phyloP scores from a whole-genome alignment of 2,329 filamentous ascomycete genomes.

The Hymenoscyphus scutula region DNA sequence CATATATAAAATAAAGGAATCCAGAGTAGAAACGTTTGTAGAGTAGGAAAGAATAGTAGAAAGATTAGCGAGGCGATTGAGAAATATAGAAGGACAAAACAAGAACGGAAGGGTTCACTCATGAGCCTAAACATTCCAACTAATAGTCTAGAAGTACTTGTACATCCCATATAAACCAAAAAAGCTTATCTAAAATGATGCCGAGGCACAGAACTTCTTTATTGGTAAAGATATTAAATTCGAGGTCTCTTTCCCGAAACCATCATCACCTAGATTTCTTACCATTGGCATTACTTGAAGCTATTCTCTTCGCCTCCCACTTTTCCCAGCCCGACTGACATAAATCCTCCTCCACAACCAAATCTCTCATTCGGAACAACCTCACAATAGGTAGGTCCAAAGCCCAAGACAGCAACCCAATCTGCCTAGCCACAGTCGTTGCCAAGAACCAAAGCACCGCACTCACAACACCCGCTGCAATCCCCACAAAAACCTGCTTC shows the following conservation, averaged over 20 bases:
- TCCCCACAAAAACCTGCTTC: conserved; percentile 82
- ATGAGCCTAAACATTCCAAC: neutral
- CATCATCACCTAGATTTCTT: conserved; percentile 26
- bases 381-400: conserved; percentile 64
- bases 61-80: too few relatives aligned
- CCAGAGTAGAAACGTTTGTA: too few relatives aligned
- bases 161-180: neutral
- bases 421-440: conserved; percentile 63
- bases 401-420: conserved; percentile 69
- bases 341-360: conserved; percentile 84
- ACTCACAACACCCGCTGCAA: conserved; percentile 65
- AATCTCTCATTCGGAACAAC: conserved; percentile 72
- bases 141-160: neutral
- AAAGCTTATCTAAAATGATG: neutral
- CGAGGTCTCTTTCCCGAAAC: neutral
- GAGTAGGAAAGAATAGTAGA: too few relatives aligned
- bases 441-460: conserved; percentile 76
- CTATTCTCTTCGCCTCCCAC: conserved; percentile 59
- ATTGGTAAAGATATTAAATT: neutral
- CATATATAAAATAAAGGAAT: too few relatives aligned
- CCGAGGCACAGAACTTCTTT: neutral
- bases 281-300: conserved; percentile 34
- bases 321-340: conserved; percentile 91
- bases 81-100: too few relatives aligned
- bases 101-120: too few relatives aligned